Base-by-base conservation (phyloP, 2,329 filamentous ascomycete genomes). In the Pseudocercospora cruenta region DNA sequence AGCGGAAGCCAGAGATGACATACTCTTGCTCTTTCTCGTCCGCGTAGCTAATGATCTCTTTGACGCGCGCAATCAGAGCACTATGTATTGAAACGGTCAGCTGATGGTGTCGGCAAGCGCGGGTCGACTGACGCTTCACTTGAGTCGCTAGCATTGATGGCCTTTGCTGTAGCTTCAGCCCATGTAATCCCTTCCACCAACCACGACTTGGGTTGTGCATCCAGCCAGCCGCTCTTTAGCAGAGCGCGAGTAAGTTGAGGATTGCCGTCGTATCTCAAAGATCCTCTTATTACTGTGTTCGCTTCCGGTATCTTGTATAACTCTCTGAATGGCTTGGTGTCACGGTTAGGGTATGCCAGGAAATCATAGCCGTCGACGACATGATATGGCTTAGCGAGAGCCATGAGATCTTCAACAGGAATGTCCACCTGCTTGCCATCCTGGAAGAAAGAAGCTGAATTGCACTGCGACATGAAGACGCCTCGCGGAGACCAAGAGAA, bases 351-450 rank as follows among this genome's bases (percentile, higher is more conserved):
- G 9, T 51, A 51, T 16, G 47, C 47, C 47, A 51, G n/a, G 8
- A 51, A 51, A 19, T 51, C 47, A 51, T 51, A 51, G 5, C 47
- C 47, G 8, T 51, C 47, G n/a, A 51, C 47, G 9, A 51, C 47
- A 26, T 51, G 47, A 9, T 51, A 51, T 24, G 47, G 47, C 16
- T 16, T 24, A 14, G 47, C 47, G n/a, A 51, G 9, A 9, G 47
- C 47, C 47, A 51, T 51, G 4, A 51, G 47, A 24, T 51, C 47
- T 24, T 51, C 47, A 19, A 21, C 47, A 19, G 47, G 47, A 51
- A 51, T 51, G n/a, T 51, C 47, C 47, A 51, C 47, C 22, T 51
- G 47, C 47, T 51, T 51, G 47, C 21, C 47, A 51, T 51, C 47
- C 47, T 51, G 16, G 21, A 19, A 51, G 19, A 51, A 51, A 51